These are phyloP conservation scores for Penicillium malachiteum DNA, from an alignment of 495 filamentous ascomycete genomes.

Conservation along the genomic window DNA sequence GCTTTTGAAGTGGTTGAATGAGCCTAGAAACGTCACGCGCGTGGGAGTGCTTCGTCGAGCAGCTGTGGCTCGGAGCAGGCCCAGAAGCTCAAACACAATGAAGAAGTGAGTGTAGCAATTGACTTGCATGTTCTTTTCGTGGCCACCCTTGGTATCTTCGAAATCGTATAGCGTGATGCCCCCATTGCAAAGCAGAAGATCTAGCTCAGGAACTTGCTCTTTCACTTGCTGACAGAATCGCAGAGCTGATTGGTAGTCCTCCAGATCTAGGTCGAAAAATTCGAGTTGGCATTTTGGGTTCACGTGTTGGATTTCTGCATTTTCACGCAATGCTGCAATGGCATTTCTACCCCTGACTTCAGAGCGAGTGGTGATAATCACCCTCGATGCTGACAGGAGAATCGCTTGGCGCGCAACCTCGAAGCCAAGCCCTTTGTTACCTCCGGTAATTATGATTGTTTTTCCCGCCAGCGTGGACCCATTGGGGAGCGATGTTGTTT, in stretches of 20 bases:
- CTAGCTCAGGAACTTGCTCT: conserved; percentile 12
- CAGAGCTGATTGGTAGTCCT: conserved; percentile 18
- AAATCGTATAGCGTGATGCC: conserved; percentile 14
- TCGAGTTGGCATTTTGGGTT: conserved; percentile 13
- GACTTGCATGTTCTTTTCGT: conserved; percentile 31
- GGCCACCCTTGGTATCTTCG: conserved; percentile 18
- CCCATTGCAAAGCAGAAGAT: conserved; percentile 22
- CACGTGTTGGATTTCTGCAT: conserved; percentile 3
- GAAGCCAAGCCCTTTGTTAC: conserved; percentile 52
- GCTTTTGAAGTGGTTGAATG: conserved; percentile 17
- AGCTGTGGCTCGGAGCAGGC: conserved; percentile 20
- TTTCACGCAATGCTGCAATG: conserved; percentile 11
- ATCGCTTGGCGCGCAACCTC: conserved; percentile 43
- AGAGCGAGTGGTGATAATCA: conserved; percentile 28
- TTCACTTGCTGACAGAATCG: conserved; percentile 12
- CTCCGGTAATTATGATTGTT: conserved; percentile 54
- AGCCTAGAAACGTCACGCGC: conserved; percentile 25
- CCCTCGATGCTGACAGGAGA: conserved; percentile 9
- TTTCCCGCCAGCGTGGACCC: conserved; percentile 14
- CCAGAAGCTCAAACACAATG: conserved; percentile 24
- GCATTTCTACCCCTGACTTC: conserved; percentile 22
- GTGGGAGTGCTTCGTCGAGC: conserved; percentile 14
- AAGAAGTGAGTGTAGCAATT: conserved; percentile 34
- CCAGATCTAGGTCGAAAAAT: conserved; percentile 17
- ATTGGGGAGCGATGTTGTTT: too few species aligned